Conservation (phyloP, 345 rosid genomes). For the Populus tremula region DNA sequence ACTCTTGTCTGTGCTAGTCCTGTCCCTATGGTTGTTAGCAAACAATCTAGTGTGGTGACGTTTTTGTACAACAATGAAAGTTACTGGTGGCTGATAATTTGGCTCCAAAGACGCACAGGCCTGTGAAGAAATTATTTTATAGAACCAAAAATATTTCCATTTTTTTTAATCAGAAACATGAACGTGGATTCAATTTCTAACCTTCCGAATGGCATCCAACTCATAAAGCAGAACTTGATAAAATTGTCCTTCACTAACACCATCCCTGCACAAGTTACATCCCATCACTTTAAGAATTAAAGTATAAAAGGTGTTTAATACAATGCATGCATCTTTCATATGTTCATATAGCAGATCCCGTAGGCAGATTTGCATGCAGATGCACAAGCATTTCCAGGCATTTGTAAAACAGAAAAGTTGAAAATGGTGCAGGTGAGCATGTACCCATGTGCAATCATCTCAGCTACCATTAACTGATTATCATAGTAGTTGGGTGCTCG, state of each 20-base stretch:
- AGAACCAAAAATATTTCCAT: neutral
- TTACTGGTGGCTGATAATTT: conserved; percentile 92
- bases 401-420: neutral
- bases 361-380: neutral
- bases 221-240: conserved; percentile 84
- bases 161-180: neutral
- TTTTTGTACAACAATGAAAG: conserved; percentile 97
- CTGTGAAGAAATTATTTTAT: conserved; percentile 30
- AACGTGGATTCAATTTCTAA: conserved; percentile 16
- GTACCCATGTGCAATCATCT: neutral
- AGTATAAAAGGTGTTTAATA: neutral
- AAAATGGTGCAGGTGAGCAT: neutral
- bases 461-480: neutral
- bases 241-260: conserved; percentile 98
- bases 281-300: neutral
- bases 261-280: conserved; percentile 58
- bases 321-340: neutral
- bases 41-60: conserved; percentile 95
- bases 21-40: conserved; percentile 86
- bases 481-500: neutral
- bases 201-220: conserved; percentile 82
- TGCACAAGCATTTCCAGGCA: neutral
- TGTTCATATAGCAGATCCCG: neutral
- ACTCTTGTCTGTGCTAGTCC: conserved; percentile 83
- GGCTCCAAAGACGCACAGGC: conserved; percentile 98